Evolutionary conservation across 108 stramenopile genomes (phyloP), one percentile per base, ranked within the genome.

Genomic region (Nitzschia inconspicua): DNA sequence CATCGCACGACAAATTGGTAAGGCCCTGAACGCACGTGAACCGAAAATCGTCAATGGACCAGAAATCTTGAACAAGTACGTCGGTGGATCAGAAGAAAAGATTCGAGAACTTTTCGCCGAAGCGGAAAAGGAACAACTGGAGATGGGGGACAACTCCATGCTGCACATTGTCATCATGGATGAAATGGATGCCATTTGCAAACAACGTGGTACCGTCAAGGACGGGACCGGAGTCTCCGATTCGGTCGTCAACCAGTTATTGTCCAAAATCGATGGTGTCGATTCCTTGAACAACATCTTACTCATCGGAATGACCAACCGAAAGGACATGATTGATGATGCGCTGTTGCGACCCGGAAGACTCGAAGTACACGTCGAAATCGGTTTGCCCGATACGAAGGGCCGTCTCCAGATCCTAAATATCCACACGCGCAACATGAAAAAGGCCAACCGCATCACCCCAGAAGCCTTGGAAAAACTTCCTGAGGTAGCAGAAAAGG

Each of bases 171-270:
- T 99, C 57, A 99, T 99, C 63, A 89, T 99, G 67, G 99, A 99
- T 63, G 99, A 99, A 70, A 97, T 99, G 86, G 99, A 99, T 77
- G 97, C 99, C 46, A 99, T 99, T 66, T 97, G 96, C 72, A 97
- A 96, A 66, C 75, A 78, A 29, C 93, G 99, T 48, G 99, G 99
- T 18, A 68, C 84, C 47, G 92, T 82, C 30, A 72, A 82, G 27
- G 95, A 93, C 69, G 94, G 95, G 44, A 96, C 97, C 3, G 97
- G 97, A 48, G 97, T 98, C 39, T 78, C 79, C 26, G 99, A 99
- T 79, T 90, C 88, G 9, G 95, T 99, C n/a, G 99, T 99, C 44
- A 99, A 99, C 55, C 99, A 99, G 81, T 79, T 99, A 16, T 75
- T 99, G 18, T 90, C 92, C 68, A 99, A 99, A 69, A 98, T 99